Percentiles rank a stretch among this genome's conserved stretches.
Conservation (phyloP, 192 early-diverging fungal species). For the Rhizophagus prolifer region DNA sequence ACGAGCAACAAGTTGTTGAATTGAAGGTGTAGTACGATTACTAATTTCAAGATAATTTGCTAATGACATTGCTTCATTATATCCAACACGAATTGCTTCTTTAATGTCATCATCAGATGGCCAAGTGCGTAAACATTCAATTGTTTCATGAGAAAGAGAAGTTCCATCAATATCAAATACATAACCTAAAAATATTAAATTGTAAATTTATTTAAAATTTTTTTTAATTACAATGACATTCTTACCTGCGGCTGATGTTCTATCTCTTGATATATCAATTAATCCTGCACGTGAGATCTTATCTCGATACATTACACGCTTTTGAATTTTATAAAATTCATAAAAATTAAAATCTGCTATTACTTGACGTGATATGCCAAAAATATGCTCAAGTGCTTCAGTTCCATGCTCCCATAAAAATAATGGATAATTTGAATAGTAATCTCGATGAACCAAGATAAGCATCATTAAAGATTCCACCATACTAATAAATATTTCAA, state of each 20-base stretch:
- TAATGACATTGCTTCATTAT: not conserved
- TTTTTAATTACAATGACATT: too few species aligned
- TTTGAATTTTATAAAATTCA: too few species aligned
- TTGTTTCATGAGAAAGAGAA: not conserved
- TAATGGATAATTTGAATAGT: not conserved
- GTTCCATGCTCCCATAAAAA: not conserved
- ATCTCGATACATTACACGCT: too few species aligned
- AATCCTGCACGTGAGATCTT: too few species aligned
- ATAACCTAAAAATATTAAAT: not conserved
- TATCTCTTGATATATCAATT: too few species aligned
- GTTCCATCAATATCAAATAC: not conserved
- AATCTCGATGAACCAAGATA: not conserved
- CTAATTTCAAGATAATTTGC: not conserved
- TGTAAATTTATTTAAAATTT: too few species aligned
- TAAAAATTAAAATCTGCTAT: too few species aligned
- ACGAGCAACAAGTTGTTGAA: too few species aligned
- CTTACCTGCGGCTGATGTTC: too few species aligned
- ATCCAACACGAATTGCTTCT: not conserved
- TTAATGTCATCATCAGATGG: not conserved
- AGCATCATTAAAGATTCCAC: not conserved
- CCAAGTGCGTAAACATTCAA: not conserved
- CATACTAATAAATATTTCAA: not conserved
- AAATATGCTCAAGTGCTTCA: not conserved
- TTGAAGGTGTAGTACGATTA: too few species aligned
- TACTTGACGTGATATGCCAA: not conserved